Conservation (phyloP, 139 green algal species). For the Chlamydomonas sphaeroides region DNA sequence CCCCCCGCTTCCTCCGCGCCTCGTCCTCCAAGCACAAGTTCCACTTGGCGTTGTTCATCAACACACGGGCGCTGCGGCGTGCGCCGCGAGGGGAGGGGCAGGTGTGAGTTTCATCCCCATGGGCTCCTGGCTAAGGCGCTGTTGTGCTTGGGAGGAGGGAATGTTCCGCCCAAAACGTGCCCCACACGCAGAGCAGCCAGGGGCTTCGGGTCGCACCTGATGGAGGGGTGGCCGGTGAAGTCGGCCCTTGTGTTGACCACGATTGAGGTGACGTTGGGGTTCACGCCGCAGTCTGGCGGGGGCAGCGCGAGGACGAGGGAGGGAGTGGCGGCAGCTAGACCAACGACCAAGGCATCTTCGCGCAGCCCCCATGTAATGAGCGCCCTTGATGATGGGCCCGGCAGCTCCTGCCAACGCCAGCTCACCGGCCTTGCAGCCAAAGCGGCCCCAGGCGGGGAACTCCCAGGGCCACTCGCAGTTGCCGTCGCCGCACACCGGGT, state of each 20-base stretch:
- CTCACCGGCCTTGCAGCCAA: slow-evolving; percentile 72
- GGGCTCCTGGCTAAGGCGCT: too few relatives aligned
- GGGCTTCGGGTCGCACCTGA: too few relatives aligned
- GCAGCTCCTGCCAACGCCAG: too few relatives aligned
- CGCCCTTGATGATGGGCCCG: too few relatives aligned
- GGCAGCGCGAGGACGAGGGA: too few relatives aligned
- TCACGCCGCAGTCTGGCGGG: slow-evolving; percentile 67
- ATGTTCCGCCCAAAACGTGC: too few relatives aligned
- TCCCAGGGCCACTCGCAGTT: slow-evolving; percentile 79
- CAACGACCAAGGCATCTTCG: too few relatives aligned
- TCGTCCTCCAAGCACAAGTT: slow-evolving; percentile 77
- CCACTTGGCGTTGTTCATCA: slow-evolving; percentile 73
- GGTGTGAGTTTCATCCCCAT: too few relatives aligned
- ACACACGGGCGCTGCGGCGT: slow-evolving; percentile 46
- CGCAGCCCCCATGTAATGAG: too few relatives aligned
- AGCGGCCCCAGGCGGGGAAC: slow-evolving; percentile 76
- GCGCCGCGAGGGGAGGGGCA: too few relatives aligned
- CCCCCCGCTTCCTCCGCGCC: slow-evolving; percentile 48
- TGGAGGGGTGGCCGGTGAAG: slow-evolving; percentile 63
- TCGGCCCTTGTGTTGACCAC: slow-evolving; percentile 57
- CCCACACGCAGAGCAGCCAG: too few relatives aligned
- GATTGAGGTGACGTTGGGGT: slow-evolving; percentile 71
- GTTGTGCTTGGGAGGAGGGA: too few relatives aligned
- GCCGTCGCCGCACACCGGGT: slow-evolving; percentile 75
- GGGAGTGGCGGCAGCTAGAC: background rate